Base-by-base conservation (phyloP, 768 basidiomycete genomes). In the Lactarius quietus region DNA sequence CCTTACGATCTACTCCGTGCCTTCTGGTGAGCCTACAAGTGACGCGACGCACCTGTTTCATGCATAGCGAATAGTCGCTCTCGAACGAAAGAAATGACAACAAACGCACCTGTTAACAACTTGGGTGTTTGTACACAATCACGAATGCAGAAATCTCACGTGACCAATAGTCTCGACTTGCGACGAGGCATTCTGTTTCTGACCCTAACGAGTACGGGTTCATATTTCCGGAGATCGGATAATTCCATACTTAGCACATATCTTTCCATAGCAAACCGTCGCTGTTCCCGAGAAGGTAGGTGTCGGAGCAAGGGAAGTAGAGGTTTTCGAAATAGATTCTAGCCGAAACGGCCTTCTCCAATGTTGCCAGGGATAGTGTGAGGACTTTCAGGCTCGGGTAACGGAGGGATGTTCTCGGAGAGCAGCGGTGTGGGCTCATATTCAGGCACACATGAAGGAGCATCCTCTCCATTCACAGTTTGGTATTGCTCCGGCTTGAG, bases 161-260 rank as follows among this genome's bases (percentile, higher is more conserved):
- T 97, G 93, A 39, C 95, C 95, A 73, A 97, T 95, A 57, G 92
- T 93, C 82, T 91, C 88, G 28, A 98, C 89, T 90, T 92, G 57
- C 82, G 82, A 71, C 95, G 72, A 98, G 81, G 75, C 95, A 90
- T 57, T 91, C 88, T 3, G 90, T 93, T 81, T 98, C 78, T 87
- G 83, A 51, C 82, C 79, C 93, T 93, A 93, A 33, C 87, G 86
- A 52, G 81, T 80, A 65, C 95, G 83, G 39, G 76, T 54, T 80
- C 76, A 38, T 89, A 83, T 74, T 90, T 93, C 74, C 92, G 88
- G 26, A 77, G 77, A 67, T 90, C 85, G 63, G 78, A 79, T 65
- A 96, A 79, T 61, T 84, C 81, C 83, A 96, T 87, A 65, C 82
- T 80, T 31, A 78, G 79, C 87, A 94, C 90, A 72, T 95, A 93